Evolutionary conservation across 306 rosid genomes (phyloP), one percentile per base, ranked within the genome.

Genomic region (Lablab purpureus): DNA sequence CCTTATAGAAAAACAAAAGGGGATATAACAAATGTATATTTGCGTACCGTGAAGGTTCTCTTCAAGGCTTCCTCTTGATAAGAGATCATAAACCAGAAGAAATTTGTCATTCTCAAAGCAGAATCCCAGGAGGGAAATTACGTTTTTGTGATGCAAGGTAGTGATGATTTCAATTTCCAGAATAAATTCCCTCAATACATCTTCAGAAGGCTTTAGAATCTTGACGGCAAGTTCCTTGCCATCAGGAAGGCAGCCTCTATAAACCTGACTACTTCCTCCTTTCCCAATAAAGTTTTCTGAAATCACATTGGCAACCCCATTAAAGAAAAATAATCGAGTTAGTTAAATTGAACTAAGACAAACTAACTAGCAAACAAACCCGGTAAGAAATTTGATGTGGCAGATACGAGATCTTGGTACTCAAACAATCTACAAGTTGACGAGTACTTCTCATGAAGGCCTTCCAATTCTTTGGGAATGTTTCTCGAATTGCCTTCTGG

Each of bases 61-160:
- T 87, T 93, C 99, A 25, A 95, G 99, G 87, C 98, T 91, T 88
- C 99, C 99, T 85, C 97, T 86, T 76, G 93, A 88, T 71, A 95
- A 81, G 80, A 96, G 90, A 88, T 96, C 97, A 78, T 96, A 96
- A 73, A 93, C 97, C 83, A 96, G 82, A 84, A 96, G 91, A 83
- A 96, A 92, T 78, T 91, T 90, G 50, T 77, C 88, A 43, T 88
- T 89, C 80, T 96, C 99, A 67, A 93, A 90, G 87, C 97, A 96
- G 89, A 96, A 93, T 18, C 99, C 99, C 73, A 89, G 55, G 76
- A 96, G 97, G 14, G 98, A 90, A 84, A 90, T 91, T 62, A 96
- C 90, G 87, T 90, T 93, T 82, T 86, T 90, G 89, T 96, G 99
- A 75, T 88, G 68, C 80, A 96, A 82, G 41, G 97, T 84, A 71